A percentile compares a stretch with the other conserved stretches of the same genome.
These are phyloP conservation scores for Fonsecaea pugnacius DNA, from an alignment of 2,329 filamentous ascomycete species.

Conservation along the genomic window DNA sequence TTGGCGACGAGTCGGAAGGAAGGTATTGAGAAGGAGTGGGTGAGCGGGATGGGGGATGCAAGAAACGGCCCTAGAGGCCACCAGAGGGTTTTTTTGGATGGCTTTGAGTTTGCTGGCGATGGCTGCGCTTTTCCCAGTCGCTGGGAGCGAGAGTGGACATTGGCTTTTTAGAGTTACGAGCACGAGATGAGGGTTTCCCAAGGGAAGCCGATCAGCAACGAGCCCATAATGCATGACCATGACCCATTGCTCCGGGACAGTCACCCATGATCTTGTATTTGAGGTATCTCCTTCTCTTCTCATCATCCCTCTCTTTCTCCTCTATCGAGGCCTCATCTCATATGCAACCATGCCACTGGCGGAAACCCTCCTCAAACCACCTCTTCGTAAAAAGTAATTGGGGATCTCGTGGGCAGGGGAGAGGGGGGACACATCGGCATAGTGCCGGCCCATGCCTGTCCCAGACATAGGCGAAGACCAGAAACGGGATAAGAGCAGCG, in stretches of 20 bases:
- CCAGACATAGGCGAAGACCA: slow-evolving; percentile 15
- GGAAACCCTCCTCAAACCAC: not conserved
- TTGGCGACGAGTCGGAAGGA: slow-evolving; percentile 17
- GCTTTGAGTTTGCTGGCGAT: not conserved
- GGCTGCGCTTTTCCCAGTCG: not conserved
- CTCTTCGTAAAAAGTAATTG: not conserved
- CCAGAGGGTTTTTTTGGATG: not conserved
- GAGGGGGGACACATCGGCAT: slow-evolving; percentile 21
- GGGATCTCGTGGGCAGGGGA: slow-evolving; percentile 4
- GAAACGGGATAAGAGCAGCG: slow-evolving; percentile 16
- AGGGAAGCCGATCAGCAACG: slow-evolving; percentile 4
- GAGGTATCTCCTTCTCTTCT: not conserved
- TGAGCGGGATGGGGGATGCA: slow-evolving; percentile 14
- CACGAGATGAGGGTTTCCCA: not conserved
- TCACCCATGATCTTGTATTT: not conserved
- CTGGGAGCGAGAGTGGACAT: slow-evolving; percentile 8
- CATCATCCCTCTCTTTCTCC: not conserved
- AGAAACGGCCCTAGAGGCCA: slow-evolving; percentile 3
- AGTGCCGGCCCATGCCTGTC: slow-evolving; percentile 25
- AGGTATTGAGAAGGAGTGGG: slow-evolving; percentile 8
- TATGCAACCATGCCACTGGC: slow-evolving; percentile 11
- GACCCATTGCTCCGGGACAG: not conserved
- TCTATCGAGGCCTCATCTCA: slow-evolving; percentile 8
- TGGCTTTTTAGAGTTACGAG: slow-evolving; percentile 12
- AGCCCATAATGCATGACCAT: not conserved